Base-by-base conservation (phyloP, 2,329 filamentous ascomycete genomes). In the Aspergillus ochraceus region DNA sequence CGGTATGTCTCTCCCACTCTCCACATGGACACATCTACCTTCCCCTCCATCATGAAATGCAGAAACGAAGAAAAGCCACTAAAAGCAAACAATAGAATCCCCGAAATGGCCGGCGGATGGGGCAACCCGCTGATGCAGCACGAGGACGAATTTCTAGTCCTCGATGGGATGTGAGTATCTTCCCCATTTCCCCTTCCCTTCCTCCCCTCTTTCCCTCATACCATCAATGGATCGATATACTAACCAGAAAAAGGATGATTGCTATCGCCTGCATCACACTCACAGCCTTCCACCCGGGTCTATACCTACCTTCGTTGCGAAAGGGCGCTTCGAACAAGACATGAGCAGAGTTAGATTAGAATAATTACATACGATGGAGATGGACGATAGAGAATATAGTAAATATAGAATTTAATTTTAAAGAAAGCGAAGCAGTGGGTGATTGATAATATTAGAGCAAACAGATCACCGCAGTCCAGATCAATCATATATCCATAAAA, bases 51-150 rank as follows among this genome's bases (percentile, higher is more conserved):
- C 22, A 3, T 24, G 24, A 24, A 6, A 24, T 24, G 24, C 4
- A 24, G 6, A 24, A 24, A 6, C 24, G 4, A 5, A 24, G 24
- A 6, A 24, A 24, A 24, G 24, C 5, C 24, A 24, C 24, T 36
- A 6, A 17, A 32, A 36, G 4, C 32, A 11, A 3, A 12, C 32
- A 1, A 54, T 59, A 81, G 79, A 70, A 71, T 82, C 6, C 80
- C 80, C 4, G 80, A 82, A 64, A 81, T 82, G 80, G 77, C 79
- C 4, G 79, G 79, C 24, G 80, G 80, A 4, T 82, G 80, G 80
- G 79, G 79, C 22, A 79, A 76, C 51, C 68, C 73, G 0, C 62
- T 81, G 47, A 81, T 81, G 80, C 74, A 75, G 55, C 77, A 77
- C 39, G 79, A 82, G 66, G 69, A 71, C 6, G 79, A 81, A 58